Conservation (phyloP, 2,329 filamentous ascomycete species). For the Nemania sp. region DNA sequence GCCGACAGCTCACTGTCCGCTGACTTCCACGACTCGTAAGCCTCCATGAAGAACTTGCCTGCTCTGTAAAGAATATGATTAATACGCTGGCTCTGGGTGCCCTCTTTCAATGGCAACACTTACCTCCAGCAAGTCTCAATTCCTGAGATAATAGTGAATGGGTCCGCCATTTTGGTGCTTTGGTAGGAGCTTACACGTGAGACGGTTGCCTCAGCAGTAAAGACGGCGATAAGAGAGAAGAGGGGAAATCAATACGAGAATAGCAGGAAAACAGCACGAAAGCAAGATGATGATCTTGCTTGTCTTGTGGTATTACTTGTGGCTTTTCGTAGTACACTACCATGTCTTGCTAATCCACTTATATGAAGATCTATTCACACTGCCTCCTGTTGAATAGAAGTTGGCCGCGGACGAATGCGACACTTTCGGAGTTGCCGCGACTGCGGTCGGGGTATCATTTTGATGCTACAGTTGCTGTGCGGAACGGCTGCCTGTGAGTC, state of each 20-base stretch:
- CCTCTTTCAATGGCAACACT: background rate
- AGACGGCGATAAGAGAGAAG: background rate
- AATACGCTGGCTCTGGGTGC: background rate
- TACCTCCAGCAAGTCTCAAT: conserved; percentile 2
- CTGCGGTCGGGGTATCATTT: background rate
- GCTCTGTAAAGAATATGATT: background rate
- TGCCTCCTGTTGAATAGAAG: background rate
- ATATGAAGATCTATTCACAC: background rate
- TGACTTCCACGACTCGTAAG: conserved; percentile 1
- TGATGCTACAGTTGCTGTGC: background rate
- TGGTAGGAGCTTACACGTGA: background rate
- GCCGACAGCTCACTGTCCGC: conserved; percentile 2
- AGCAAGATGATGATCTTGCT: background rate
- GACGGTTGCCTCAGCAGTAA: background rate
- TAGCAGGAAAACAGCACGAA: background rate
- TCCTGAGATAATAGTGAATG: conserved; percentile 5
- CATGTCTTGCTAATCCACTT: background rate
- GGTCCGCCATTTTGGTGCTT: background rate
- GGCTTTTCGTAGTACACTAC: background rate
- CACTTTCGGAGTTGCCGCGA: background rate
- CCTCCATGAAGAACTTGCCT: background rate
- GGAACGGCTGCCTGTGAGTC: background rate
- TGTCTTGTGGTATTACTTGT: background rate
- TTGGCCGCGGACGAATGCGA: background rate
- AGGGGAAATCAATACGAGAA: too few species aligned